Conservation (phyloP, 345 rosid genomes). For the Aquilaria malaccensis region DNA sequence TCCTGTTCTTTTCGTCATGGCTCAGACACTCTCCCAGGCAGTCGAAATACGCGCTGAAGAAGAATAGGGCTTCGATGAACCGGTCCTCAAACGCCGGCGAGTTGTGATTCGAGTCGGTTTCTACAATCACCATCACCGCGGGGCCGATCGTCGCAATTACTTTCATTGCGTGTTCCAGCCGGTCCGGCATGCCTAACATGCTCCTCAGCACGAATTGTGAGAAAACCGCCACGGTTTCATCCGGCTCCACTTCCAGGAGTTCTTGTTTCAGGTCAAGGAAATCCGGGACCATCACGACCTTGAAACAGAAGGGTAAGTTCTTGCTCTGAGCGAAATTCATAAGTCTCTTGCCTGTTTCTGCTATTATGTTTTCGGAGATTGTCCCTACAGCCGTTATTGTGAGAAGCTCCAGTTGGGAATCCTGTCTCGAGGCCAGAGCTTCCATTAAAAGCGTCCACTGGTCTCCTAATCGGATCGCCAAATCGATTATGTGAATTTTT, state of each 20-base stretch:
- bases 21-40: constrained; percentile 30
- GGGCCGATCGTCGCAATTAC: constrained; percentile 29
- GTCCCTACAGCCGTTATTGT: constrained; percentile 39
- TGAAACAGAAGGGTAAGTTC: constrained; percentile 33
- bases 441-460: constrained; percentile 46
- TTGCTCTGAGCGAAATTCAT: constrained; percentile 28
- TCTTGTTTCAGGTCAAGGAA: constrained; percentile 38
- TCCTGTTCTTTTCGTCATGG: constrained; percentile 17
- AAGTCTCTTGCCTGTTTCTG: constrained; percentile 34
- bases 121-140: constrained; percentile 30
- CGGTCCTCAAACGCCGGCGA: constrained; percentile 36
- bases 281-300: constrained; percentile 26
- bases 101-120: constrained; percentile 36
- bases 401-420: constrained; percentile 29
- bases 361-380: constrained; percentile 11
- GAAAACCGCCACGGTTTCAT: constrained; percentile 30
- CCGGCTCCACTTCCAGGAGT: constrained; percentile 18
- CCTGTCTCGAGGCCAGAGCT: constrained; percentile 30
- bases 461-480: constrained; percentile 25
- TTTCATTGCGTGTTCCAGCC: constrained; percentile 30
- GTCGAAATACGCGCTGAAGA: constrained; percentile 32
- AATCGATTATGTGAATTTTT: constrained; percentile 37
- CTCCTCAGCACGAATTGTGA: constrained; percentile 10
- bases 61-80: constrained; percentile 38
- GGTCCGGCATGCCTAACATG: constrained; percentile 21